A percentile compares a stretch with the other conserved stretches of the same genome.
These are phyloP conservation scores for Cercospora zeae-maydis DNA, from an alignment of 2,329 filamentous ascomycete species.

Conservation along the genomic window DNA sequence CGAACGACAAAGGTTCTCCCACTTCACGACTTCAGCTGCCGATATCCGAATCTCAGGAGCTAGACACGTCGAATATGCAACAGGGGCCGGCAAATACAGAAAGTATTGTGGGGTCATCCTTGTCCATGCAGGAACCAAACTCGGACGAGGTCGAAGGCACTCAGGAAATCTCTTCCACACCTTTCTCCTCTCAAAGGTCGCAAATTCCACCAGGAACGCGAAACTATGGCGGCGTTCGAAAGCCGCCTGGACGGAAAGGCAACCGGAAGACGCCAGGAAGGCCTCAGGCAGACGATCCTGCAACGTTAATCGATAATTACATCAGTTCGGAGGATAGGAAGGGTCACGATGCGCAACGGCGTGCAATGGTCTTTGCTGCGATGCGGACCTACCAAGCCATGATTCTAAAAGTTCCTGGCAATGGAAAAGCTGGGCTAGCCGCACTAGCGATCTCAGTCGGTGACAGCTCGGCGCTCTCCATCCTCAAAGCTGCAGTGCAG, in stretches of 20 bases:
- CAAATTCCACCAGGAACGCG: neutral
- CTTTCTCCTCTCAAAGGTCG: neutral
- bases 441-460: neutral
- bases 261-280: neutral
- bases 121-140: neutral
- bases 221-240: neutral
- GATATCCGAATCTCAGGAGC: neutral
- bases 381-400: neutral
- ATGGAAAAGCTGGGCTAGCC: neutral
- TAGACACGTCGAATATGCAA: neutral
- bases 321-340: neutral
- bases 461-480: neutral
- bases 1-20: neutral
- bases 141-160: neutral
- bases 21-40: neutral
- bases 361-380: neutral
- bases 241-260: neutral
- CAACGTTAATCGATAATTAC: neutral
- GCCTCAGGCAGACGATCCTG: neutral
- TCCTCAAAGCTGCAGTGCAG: neutral
- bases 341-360: neutral
- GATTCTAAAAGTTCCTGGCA: neutral
- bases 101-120: neutral
- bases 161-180: neutral
- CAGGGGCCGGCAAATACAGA: neutral